phyloP scores from a whole-genome alignment of 805 yeast genomes.

The Kuraishia capsulata region DNA sequence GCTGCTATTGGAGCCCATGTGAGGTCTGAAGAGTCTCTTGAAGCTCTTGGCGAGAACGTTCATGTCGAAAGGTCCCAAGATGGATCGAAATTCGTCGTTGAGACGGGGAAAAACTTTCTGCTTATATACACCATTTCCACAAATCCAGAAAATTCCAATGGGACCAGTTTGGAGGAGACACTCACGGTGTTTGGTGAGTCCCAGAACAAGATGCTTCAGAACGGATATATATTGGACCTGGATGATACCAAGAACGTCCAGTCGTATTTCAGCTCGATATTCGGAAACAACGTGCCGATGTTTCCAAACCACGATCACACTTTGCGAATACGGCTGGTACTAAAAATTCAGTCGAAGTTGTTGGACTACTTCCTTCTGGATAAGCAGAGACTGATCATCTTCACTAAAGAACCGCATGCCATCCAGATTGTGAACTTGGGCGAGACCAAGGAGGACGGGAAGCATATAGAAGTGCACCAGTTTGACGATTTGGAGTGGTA shows the following conservation, averaged over 20 bases:
- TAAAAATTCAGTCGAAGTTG: constrained; percentile 23
- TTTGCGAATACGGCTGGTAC: constrained; percentile 22
- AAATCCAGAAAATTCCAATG: constrained; percentile 1
- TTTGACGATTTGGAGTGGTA: constrained; percentile 25
- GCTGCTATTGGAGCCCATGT: constrained; percentile 39
- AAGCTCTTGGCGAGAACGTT: constrained; percentile 36
- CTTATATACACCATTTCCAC: constrained; percentile 29
- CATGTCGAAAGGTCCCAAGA: constrained; percentile 27
- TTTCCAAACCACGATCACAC: constrained; percentile 22
- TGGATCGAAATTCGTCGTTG: constrained; percentile 31
- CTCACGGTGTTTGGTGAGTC: constrained; percentile 18
- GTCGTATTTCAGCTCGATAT: constrained; percentile 16
- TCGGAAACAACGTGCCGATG: constrained; percentile 14
- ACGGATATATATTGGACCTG: constrained; percentile 18
- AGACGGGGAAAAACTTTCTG: constrained; percentile 29
- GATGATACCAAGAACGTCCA: constrained; percentile 10
- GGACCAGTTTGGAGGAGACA: constrained; percentile 14
- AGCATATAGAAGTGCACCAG: constrained; percentile 17
- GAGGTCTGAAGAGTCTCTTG: constrained; percentile 32
- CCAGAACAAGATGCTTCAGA: constrained; percentile 20
- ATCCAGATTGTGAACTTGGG: constrained; percentile 19
- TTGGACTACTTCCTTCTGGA: constrained; percentile 17
- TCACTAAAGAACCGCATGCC: constrained; percentile 23
- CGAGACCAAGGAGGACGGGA: constrained; percentile 12
- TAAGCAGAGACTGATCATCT: constrained; percentile 15